phyloP scores from a whole-genome alignment of 345 rosid species.

The Gossypium sturtianum region DNA sequence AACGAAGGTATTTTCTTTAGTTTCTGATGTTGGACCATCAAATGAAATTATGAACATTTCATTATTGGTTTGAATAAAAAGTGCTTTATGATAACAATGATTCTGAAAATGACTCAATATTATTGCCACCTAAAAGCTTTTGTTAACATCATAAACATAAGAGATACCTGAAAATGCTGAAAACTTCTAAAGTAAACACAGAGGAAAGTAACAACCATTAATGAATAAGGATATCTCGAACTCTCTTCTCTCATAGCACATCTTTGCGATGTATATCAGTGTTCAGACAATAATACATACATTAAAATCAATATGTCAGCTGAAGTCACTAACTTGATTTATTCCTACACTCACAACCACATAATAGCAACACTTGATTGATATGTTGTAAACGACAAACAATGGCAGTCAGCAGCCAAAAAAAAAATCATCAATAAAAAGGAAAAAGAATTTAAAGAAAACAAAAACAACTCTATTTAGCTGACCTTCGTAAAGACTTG shows the following conservation, averaged over 20 bases:
- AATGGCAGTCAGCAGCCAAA: neutral
- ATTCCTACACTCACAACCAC: neutral
- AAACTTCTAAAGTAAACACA: neutral
- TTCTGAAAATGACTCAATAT: neutral
- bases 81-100: neutral
- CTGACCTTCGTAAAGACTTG: conserved; percentile 27
- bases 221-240: too few species aligned
- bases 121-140: neutral
- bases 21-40: neutral
- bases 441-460: neutral
- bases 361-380: neutral
- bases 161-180: neutral
- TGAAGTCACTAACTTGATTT: neutral
- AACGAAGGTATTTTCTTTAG: neutral
- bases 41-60: neutral
- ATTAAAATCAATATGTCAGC: neutral
- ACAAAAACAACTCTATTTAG: neutral
- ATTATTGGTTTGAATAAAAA: neutral
- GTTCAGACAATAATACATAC: neutral
- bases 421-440: too few species aligned
- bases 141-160: neutral
- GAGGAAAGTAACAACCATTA: neutral
- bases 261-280: neutral
- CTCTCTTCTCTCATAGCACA: neutral
- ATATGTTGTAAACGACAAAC: too few species aligned